Evolutionary conservation across 306 rosid species (phyloP).

Genomic region (Herpetospermum pedunculosum): DNA sequence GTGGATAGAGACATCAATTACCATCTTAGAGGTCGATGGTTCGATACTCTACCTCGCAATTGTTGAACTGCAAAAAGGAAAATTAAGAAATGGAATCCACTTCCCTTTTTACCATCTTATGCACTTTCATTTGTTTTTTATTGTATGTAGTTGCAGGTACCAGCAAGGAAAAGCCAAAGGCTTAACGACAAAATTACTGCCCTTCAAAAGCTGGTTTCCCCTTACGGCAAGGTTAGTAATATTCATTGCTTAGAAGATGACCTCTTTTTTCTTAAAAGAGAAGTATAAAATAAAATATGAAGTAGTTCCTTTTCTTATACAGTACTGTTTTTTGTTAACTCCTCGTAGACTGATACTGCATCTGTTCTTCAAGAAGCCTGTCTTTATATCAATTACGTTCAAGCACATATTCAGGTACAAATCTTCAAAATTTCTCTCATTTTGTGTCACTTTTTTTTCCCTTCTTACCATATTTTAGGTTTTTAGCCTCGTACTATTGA

Average conservation of each 20-base stretch:
- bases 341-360: slow-evolving; percentile 61
- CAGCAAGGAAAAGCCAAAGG: slow-evolving; percentile 49
- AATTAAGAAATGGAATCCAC: neutral
- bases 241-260: neutral
- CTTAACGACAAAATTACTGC: slow-evolving; percentile 53
- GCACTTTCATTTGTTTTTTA: neutral
- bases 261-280: neutral
- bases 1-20: too few species aligned
- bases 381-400: slow-evolving; percentile 48
- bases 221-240: slow-evolving; percentile 62
- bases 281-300: neutral
- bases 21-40: too few species aligned
- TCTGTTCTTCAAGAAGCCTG: slow-evolving; percentile 82
- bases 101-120: neutral
- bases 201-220: slow-evolving; percentile 74
- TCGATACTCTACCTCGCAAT: too few species aligned
- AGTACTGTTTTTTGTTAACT: neutral
- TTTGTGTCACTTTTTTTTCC: neutral
- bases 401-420: slow-evolving; percentile 46
- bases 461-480: neutral
- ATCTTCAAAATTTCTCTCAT: neutral
- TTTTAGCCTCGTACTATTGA: neutral
- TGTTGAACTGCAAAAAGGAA: too few species aligned
- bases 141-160: slow-evolving; percentile 20
- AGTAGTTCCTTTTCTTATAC: neutral